phyloP scores from a whole-genome alignment of 768 basidiomycete genomes.

The Rhodotorula graminis region DNA sequence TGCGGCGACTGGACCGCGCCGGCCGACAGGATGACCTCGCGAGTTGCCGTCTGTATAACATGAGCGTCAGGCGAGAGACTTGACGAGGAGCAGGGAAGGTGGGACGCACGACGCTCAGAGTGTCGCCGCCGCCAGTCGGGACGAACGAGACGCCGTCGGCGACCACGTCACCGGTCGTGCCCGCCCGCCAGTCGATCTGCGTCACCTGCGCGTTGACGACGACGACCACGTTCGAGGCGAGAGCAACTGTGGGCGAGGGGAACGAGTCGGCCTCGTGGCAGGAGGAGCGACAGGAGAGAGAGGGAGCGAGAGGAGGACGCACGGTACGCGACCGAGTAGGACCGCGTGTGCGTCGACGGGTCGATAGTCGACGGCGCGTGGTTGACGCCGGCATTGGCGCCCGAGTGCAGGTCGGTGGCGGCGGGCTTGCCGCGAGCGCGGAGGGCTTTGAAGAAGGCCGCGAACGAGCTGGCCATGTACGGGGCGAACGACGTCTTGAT shows the following conservation, averaged over 20 bases:
- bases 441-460: slow-evolving; percentile 12
- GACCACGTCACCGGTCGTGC: background rate
- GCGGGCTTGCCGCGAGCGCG: slow-evolving; percentile 1
- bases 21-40: slow-evolving; percentile 42
- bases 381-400: slow-evolving; percentile 12
- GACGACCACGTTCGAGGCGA: slow-evolving; percentile 46
- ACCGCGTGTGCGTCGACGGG: background rate
- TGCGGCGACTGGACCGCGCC: slow-evolving; percentile 35
- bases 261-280: background rate
- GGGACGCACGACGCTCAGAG: no score
- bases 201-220: slow-evolving; percentile 50
- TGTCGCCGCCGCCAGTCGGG: background rate
- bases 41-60: background rate
- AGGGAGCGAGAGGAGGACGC: background rate
- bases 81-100: no score
- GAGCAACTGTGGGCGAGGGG: background rate
- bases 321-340: slow-evolving; percentile 28
- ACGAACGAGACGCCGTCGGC: slow-evolving; percentile 24
- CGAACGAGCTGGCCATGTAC: slow-evolving; percentile 18
- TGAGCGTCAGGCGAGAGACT: background rate
- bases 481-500: slow-evolving; percentile 11
- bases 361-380: slow-evolving; percentile 7
- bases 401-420: slow-evolving; percentile 12
- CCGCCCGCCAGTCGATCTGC: slow-evolving; percentile 15
- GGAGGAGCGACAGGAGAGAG: background rate